Base-by-base conservation (phyloP, 1,284 basidiomycete species). In the Fomitiporia mediterranea region DNA sequence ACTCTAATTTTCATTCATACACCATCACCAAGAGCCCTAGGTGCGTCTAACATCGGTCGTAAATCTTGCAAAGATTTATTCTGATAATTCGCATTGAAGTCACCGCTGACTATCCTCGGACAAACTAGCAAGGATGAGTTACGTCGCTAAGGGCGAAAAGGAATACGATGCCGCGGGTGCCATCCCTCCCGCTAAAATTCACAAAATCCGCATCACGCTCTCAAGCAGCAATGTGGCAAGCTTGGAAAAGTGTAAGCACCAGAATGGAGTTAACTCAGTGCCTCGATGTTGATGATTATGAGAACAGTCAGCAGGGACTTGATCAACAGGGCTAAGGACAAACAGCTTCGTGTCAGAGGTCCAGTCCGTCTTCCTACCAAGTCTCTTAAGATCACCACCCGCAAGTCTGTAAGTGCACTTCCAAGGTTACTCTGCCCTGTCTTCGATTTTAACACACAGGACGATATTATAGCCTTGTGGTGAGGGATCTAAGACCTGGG, bases 401-500 rank as follows among this genome's bases (percentile, higher is more conserved):
- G 97, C 72, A 98, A 98, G 77, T 94, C 94, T 65, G 93, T 93
- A 63, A 67, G 89, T 80, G 25, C 49, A 13, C 35, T 9, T n/a
- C 9, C 15, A n/a, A n/a, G n/a, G n/a, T n/a, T n/a, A n/a, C n/a
- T n/a, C n/a, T n/a, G n/a, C n/a, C n/a, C n/a, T n/a, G n/a, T n/a
- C n/a, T n/a, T n/a, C n/a, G n/a, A n/a, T n/a, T n/a, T n/a, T n/a
- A n/a, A n/a, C n/a, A n/a, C n/a, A n/a, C n/a, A n/a, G n/a, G n/a
- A n/a, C n/a, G n/a, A n/a, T n/a, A n/a, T n/a, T n/a, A 17, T 68
- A 95, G 91, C 91, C 95, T 77, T 97, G 97, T 74, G 97, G 97
- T 95, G 97, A 99, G 79, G 97, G 97, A 83, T 96, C 93, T 70
- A 99, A 99, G 89, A 99, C 97, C 71, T 99, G 97, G 97, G 97